Conservation (phyloP, 2,329 filamentous ascomycete genomes). For the Hawksworthiomyces lignivorus region DNA sequence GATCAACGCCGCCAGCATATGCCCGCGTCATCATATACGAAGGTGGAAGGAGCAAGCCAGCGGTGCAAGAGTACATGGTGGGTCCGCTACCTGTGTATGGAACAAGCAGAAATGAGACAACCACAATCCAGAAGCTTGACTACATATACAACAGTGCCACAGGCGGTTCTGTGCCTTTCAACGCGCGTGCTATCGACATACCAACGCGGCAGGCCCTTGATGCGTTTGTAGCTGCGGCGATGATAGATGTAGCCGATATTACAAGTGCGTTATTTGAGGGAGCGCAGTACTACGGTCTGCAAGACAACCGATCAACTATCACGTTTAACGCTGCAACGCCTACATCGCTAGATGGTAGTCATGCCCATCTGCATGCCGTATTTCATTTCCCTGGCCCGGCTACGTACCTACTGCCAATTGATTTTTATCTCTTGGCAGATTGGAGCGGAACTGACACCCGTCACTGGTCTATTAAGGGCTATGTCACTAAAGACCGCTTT, state of each 20-base stretch:
- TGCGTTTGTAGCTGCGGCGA: constrained; percentile 28
- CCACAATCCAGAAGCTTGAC: constrained; percentile 30
- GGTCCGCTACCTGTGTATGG: constrained; percentile 39
- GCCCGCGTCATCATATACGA: constrained; percentile 39
- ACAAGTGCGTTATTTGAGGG: constrained; percentile 31
- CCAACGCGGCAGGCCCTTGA: constrained; percentile 25
- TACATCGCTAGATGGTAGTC: constrained; percentile 31
- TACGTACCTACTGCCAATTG: constrained; percentile 33
- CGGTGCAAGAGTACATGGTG: constrained; percentile 41
- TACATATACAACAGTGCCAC: constrained; percentile 36
- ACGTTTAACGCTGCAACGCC: constrained; percentile 27
- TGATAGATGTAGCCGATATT: constrained; percentile 29
- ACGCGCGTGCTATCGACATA: constrained; percentile 26
- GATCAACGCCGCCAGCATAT: constrained; percentile 29
- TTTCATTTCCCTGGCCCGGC: constrained; percentile 33
- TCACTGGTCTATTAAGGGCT: constrained; percentile 33
- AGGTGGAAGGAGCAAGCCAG: constrained; percentile 32
- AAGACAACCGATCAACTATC: constrained; percentile 23
- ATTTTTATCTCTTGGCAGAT: constrained; percentile 37
- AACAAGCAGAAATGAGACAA: too few species aligned
- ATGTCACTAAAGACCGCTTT: constrained; percentile 33
- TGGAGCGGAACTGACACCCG: constrained; percentile 34
- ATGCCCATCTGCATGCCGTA: constrained; percentile 31
- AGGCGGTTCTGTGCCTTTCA: constrained; percentile 28
- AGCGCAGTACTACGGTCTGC: constrained; percentile 24